These are phyloP conservation scores for Orobanche coerulescens DNA, from an alignment of 257 asterid genomes.

Conservation along the genomic window DNA sequence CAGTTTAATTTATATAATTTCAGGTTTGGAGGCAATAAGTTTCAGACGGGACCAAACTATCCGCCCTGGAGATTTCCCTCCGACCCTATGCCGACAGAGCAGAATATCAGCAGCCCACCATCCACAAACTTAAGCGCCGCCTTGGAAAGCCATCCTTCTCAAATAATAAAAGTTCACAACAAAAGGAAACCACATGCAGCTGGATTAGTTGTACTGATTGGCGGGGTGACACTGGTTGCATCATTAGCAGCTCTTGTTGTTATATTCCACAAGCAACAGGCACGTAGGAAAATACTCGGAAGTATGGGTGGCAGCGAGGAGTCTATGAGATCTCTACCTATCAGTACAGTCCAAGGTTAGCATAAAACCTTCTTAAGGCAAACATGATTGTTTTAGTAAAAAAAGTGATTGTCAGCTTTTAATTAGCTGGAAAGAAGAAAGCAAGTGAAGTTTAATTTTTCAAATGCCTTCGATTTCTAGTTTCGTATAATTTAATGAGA, in stretches of 20 bases:
- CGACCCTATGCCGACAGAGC: constrained; percentile 39
- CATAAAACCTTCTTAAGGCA: background rate
- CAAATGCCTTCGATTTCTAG: too few species aligned
- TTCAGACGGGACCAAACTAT: constrained; percentile 46
- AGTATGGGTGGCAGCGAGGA: constrained; percentile 29
- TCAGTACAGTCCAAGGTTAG: constrained; percentile 42
- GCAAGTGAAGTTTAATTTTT: too few species aligned
- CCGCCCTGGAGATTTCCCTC: constrained; percentile 75
- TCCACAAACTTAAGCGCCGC: constrained; percentile 57
- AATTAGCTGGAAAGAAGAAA: background rate
- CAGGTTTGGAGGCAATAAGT: constrained; percentile 82
- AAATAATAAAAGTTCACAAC: constrained; percentile 21
- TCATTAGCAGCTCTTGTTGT: constrained; percentile 37
- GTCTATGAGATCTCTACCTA: constrained; percentile 39
- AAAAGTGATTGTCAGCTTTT: background rate
- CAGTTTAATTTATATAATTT: too few species aligned
- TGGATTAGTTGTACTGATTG: constrained; percentile 32
- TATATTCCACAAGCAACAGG: constrained; percentile 24
- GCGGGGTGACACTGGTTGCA: constrained; percentile 48
- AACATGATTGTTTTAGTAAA: too few species aligned
- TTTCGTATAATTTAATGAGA: too few species aligned
- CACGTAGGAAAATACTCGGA: constrained; percentile 21
- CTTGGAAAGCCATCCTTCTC: constrained; percentile 44
- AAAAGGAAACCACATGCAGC: constrained; percentile 35
- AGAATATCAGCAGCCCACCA: constrained; percentile 58